Conservation (phyloP, 2,329 filamentous ascomycete species). For the Aquanectria penicillioides region DNA sequence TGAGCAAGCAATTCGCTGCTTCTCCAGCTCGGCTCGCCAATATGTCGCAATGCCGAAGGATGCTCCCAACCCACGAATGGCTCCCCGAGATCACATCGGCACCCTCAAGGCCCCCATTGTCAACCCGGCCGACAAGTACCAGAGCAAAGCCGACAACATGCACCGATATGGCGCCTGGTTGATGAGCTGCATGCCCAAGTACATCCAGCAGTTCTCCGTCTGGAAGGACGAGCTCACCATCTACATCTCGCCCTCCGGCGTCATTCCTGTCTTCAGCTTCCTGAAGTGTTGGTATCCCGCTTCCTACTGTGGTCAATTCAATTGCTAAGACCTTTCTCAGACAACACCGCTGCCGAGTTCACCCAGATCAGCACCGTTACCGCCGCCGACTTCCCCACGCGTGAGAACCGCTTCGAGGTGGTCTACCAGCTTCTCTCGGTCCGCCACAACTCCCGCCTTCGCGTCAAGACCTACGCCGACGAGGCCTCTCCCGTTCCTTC, state of each 20-base stretch:
- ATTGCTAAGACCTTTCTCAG: constrained; percentile 49
- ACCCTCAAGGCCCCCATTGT: constrained; percentile 81
- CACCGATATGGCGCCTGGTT: constrained; percentile 97
- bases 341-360: constrained; percentile 97
- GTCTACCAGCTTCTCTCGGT: constrained; percentile 98
- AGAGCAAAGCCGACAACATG: constrained; percentile 84
- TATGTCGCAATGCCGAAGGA: constrained; percentile 69
- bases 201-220: constrained; percentile 98
- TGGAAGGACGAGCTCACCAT: constrained; percentile 99
- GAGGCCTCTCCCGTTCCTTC: constrained; percentile 94
- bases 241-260: constrained; percentile 87
- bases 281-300: constrained; percentile 72
- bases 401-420: constrained; percentile 95
- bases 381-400: constrained; percentile 93
- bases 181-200: constrained; percentile 96
- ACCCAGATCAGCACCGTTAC: constrained; percentile 94
- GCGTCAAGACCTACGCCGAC: constrained; percentile 98
- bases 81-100: constrained; percentile 66
- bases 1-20: constrained; percentile 57
- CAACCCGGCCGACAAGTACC: constrained; percentile 93
- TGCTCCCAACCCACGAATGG: constrained; percentile 73
- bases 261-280: constrained; percentile 93
- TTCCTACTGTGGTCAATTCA: constrained; percentile 2
- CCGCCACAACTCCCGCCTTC: constrained; percentile 94
- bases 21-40: constrained; percentile 60